Evolutionary conservation across 495 filamentous ascomycete species (phyloP).

Genomic region (Xylaria flabelliformis): DNA sequence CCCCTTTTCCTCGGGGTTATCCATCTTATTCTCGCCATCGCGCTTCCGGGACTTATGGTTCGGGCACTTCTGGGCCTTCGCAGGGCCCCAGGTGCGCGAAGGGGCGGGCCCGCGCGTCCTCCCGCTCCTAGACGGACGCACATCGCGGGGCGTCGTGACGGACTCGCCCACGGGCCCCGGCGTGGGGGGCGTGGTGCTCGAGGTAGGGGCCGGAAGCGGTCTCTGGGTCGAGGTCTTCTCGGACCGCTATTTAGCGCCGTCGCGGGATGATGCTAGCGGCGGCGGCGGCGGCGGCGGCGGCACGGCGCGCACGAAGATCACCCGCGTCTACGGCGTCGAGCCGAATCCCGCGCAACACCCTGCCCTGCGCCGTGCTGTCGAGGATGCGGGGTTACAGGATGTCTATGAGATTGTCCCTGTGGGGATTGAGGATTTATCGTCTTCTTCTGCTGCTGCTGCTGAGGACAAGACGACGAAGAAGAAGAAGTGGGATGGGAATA

Average conservation of each 20-base stretch:
- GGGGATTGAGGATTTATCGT: constrained; percentile 61
- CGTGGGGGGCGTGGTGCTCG: constrained; percentile 48
- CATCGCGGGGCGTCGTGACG: constrained; percentile 35
- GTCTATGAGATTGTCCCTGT: constrained; percentile 70
- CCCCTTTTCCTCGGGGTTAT: constrained; percentile 5
- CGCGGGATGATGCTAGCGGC: neutral
- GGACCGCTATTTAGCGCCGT: constrained; percentile 9
- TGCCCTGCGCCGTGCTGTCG: constrained; percentile 53
- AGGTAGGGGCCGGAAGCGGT: constrained; percentile 58
- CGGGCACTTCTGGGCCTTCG: constrained; percentile 52
- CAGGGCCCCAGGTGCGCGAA: constrained; percentile 46
- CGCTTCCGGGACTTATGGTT: constrained; percentile 55
- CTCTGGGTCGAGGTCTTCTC: constrained; percentile 52
- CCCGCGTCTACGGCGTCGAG: constrained; percentile 70
- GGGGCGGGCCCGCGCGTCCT: constrained; percentile 40
- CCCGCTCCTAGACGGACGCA: constrained; percentile 51
- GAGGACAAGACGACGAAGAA: constrained; percentile 5
- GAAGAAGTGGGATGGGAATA: constrained; percentile 47
- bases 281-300: neutral
- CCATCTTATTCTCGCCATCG: constrained; percentile 42
- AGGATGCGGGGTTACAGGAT: constrained; percentile 57
- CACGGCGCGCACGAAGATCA: constrained; percentile 42
- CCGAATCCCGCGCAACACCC: constrained; percentile 65
- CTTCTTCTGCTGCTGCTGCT: constrained; percentile 36
- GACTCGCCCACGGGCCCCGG: constrained; percentile 33